Conservation (phyloP, 306 rosid species). For the Coriaria nepalensis region DNA sequence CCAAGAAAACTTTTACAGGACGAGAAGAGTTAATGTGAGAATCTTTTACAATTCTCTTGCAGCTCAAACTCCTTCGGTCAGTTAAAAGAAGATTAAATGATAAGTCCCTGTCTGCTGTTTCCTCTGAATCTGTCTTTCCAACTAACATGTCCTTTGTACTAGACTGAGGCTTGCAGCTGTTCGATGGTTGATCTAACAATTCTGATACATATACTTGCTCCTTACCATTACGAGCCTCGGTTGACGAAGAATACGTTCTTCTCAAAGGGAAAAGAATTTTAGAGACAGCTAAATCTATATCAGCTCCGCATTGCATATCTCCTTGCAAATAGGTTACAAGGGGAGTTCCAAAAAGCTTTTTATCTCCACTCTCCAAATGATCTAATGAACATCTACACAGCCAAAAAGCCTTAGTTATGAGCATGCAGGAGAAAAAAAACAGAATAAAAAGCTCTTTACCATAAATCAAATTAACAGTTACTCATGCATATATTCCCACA, state of each 20-base stretch:
- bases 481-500: background rate
- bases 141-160: conserved; percentile 20
- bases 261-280: conserved; percentile 61
- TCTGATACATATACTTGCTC: conserved; percentile 61
- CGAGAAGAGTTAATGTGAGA: conserved; percentile 35
- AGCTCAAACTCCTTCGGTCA: conserved; percentile 30
- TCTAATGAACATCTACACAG: conserved; percentile 32
- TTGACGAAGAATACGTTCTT: conserved; percentile 35
- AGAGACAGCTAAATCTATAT: conserved; percentile 38
- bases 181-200: conserved; percentile 35
- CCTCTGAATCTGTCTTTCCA: conserved; percentile 33
- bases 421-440: background rate
- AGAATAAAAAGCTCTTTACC: background rate
- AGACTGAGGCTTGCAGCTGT: conserved; percentile 22
- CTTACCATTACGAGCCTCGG: conserved; percentile 38
- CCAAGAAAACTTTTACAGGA: conserved; percentile 42
- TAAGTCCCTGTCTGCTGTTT: conserved; percentile 33
- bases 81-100: conserved; percentile 56
- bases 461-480: background rate
- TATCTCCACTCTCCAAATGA: conserved; percentile 46
- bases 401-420: conserved; percentile 10
- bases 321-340: conserved; percentile 65
- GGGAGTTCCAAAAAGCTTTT: conserved; percentile 76
- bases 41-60: conserved; percentile 54
- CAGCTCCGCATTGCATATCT: conserved; percentile 41